Evolutionary conservation across 257 asterid genomes (phyloP), one percentile per base, ranked within the genome.

Genomic region (Penstemon barbatus): DNA sequence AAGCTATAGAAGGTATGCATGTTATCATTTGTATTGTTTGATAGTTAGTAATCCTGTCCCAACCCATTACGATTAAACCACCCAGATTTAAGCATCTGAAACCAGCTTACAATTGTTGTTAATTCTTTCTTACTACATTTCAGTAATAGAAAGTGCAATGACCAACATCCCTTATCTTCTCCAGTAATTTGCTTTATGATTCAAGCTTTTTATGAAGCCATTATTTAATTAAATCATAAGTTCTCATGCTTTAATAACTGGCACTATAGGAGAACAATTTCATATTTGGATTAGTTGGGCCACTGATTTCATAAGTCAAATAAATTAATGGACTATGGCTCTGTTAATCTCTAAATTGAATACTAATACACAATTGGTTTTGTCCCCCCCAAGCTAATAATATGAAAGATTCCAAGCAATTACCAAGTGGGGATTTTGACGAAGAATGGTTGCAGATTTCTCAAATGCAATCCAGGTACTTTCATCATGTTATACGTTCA

Each of bases 391-490:
- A 75, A 88, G 97, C 68, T 72, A 56, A 75, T 74, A 63, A 74
- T 37, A 55, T 11, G 57, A 71, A 61, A 72, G 70, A 75, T 52
- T 51, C 79, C 36, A 74, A 74, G 64, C 85, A 69, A 60, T 46
- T 67, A 71, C 73, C 81, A 52, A 67, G 68, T 70, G 91, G 75
- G 43, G 89, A 83, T 61, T 52, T 57, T 63, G 97, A 92, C 74
- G 86, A 87, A 70, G 95, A 87, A 69, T 92, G 97, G 98, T 40
- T 75, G 71, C 82, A 62, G 75, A 86, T 92, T 60, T 82, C 82
- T 45, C 80, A 82, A 82, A 89, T 89, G 88, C 98, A 87, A 62
- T 81, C 88, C 56, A 82, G 98, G 97, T 92, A 80, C 66, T 54
- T 42, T 62, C 73, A 15, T 67, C 15, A 50, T 62, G 65, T 49